Conservation (phyloP, 352 stramenopile genomes). For the Globisporangium splendens region DNA sequence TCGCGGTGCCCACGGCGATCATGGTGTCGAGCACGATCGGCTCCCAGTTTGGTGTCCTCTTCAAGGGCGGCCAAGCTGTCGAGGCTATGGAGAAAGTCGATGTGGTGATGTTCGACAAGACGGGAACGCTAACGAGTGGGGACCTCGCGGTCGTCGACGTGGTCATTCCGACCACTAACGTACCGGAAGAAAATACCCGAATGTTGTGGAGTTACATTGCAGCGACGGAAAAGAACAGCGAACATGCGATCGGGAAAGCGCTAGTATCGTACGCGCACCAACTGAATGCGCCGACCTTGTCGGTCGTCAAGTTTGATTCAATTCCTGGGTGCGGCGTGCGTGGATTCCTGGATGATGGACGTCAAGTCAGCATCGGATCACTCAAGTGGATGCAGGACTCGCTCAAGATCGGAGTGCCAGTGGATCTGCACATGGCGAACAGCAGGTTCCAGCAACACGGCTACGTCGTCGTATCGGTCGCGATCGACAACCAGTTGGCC, state of each 20-base stretch:
- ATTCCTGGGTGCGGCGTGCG: slow-evolving; percentile 65
- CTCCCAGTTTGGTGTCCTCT: slow-evolving; percentile 74
- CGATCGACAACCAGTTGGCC: slow-evolving; percentile 48
- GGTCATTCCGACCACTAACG: neutral
- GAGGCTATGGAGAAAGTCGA: slow-evolving; percentile 67
- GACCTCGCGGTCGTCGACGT: slow-evolving; percentile 42
- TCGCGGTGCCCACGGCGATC: slow-evolving; percentile 70
- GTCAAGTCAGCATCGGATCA: slow-evolving; percentile 47
- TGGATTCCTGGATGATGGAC: slow-evolving; percentile 26
- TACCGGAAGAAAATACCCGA: neutral
- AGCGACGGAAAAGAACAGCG: slow-evolving; percentile 51
- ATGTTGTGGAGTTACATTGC: slow-evolving; percentile 45
- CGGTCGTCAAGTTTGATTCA: slow-evolving; percentile 35
- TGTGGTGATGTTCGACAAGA: slow-evolving; percentile 83
- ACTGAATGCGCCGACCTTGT: slow-evolving; percentile 18
- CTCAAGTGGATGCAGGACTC: slow-evolving; percentile 64
- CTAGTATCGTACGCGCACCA: slow-evolving; percentile 41
- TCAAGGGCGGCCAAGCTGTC: slow-evolving; percentile 70
- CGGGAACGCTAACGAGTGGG: slow-evolving; percentile 66
- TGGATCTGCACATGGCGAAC: slow-evolving; percentile 41
- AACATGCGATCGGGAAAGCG: slow-evolving; percentile 63
- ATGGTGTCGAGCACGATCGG: slow-evolving; percentile 80
- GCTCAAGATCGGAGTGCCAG: slow-evolving; percentile 37
- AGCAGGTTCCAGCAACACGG: slow-evolving; percentile 41
- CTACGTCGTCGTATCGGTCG: slow-evolving; percentile 58